A percentile compares a stretch with the other conserved stretches of the same genome.
Evolutionary conservation across 176 grass and related monocot genomes (phyloP).

Genomic region (Phoenix dactylifera): DNA sequence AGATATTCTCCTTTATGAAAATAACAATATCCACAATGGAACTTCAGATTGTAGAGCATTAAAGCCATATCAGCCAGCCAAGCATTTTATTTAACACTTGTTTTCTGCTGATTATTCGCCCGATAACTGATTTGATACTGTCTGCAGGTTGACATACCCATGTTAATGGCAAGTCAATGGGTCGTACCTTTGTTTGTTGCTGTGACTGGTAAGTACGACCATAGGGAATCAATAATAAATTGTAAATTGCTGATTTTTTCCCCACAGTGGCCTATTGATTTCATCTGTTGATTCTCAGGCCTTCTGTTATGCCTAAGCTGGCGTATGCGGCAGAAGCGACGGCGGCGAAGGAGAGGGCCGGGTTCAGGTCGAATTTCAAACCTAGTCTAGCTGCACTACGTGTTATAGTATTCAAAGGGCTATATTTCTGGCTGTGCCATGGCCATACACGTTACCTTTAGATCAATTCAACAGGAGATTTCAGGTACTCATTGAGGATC

Average conservation of each 20-base stretch:
- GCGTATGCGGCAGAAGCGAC: conserved; percentile 63
- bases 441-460: too few species aligned
- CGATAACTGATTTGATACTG: neutral
- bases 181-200: conserved; percentile 70
- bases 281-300: conserved; percentile 35
- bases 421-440: too few species aligned
- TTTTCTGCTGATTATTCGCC: neutral
- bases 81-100: too few species aligned
- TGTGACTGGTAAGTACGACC: conserved; percentile 50
- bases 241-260: neutral
- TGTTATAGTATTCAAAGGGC: too few species aligned
- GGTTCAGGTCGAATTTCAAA: conserved; percentile 47
- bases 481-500: too few species aligned
- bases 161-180: conserved; percentile 78
- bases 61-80: too few species aligned
- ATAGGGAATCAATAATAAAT: neutral
- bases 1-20: too few species aligned
- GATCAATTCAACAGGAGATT: too few species aligned
- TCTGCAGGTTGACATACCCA: conserved; percentile 69
- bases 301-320: conserved; percentile 72
- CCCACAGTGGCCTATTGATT: conserved; percentile 5
- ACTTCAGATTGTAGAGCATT: too few species aligned
- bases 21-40: too few species aligned
- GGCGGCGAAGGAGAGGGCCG: conserved; percentile 56
- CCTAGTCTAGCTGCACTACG: neutral